Base-by-base conservation (phyloP, 1,284 basidiomycete species). In the Leccinum solheimii region DNA sequence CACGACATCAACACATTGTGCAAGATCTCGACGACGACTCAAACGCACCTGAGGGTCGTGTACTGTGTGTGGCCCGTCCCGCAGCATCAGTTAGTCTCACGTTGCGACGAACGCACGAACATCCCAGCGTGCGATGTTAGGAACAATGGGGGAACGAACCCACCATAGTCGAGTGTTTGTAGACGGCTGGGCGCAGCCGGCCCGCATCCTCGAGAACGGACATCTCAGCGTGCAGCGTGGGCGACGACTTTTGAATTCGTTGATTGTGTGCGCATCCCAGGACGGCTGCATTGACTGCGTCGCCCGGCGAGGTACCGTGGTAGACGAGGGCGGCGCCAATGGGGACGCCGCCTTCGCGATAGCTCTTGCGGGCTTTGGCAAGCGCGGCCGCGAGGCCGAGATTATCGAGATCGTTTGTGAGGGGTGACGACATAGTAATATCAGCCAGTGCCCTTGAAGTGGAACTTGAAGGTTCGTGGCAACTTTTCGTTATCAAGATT, bases 161-260 rank as follows among this genome's bases (percentile, higher is more conserved):
- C n/a, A 66, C 71, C 69, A 86, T 78, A 2, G 82, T 86, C 19
- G 78, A 76, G 30, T 75, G 72, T 45, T 75, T 72, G 61, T 85
- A 86, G 3, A 82, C 69, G 0, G 68, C 72, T 3, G 79, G 77
- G 59, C 73, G 76, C 52, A 78, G 71, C 45, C 83, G 70, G 3
- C 84, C 84, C 0, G 82, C 83, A 48, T 79, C 72, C 62, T 85
- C 81, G 21, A 86, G 72, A 0, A 81, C 76, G 2, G 82, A 74
- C 19, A 82, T 85, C 73, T 87, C 86, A 0, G 77, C 86, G 62
- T 87, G 85, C 16, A 85, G 69, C 16, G 80, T 85, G 1, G 83
- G 73, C 0, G 83, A 86, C 0, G 68, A 75, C 62, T 78, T 81
- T 69, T 88, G 86, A 3, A 87, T 76, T 16, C 85, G 76, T 67